These are phyloP conservation scores for Ophiocordyceps camponoti-saundersi DNA, from an alignment of 2,329 filamentous ascomycete genomes.

Conservation along the genomic window DNA sequence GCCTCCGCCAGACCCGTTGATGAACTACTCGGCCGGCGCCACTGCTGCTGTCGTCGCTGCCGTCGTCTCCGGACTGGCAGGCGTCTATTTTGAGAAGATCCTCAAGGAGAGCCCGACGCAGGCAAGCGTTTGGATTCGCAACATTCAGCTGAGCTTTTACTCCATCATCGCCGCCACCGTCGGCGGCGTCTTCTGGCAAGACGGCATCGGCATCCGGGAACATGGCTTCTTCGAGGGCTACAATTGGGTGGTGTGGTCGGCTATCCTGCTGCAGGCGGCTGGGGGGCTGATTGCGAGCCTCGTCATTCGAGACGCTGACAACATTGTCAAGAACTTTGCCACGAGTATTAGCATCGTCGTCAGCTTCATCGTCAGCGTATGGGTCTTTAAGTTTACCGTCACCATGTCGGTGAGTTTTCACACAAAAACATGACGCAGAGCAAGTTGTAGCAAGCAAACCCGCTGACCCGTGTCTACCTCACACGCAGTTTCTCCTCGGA, in stretches of 20 bases:
- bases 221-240: slow-evolving; percentile 92
- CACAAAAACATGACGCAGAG: neutral
- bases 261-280: slow-evolving; percentile 64
- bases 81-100: slow-evolving; percentile 81
- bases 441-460: neutral
- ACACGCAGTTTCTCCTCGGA: slow-evolving; percentile 58
- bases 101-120: slow-evolving; percentile 66
- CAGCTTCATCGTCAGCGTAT: slow-evolving; percentile 70
- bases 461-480: neutral
- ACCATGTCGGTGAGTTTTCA: slow-evolving; percentile 41
- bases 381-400: slow-evolving; percentile 67
- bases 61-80: slow-evolving; percentile 65
- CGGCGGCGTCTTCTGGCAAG: slow-evolving; percentile 71
- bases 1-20: slow-evolving; percentile 27
- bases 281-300: slow-evolving; percentile 60
- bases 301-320: slow-evolving; percentile 29
- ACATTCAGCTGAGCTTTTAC: slow-evolving; percentile 88
- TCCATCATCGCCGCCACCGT: slow-evolving; percentile 81
- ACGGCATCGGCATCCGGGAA: slow-evolving; percentile 66
- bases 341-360: slow-evolving; percentile 83
- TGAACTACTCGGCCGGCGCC: slow-evolving; percentile 69
- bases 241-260: slow-evolving; percentile 78
- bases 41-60: slow-evolving; percentile 64
- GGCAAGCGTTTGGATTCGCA: slow-evolving; percentile 80
- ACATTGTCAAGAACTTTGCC: slow-evolving; percentile 87